Evolutionary conservation across 148 eudicot genomes (phyloP), one percentile per base, ranked within the genome.

Genomic region (Simmondsia chinensis): DNA sequence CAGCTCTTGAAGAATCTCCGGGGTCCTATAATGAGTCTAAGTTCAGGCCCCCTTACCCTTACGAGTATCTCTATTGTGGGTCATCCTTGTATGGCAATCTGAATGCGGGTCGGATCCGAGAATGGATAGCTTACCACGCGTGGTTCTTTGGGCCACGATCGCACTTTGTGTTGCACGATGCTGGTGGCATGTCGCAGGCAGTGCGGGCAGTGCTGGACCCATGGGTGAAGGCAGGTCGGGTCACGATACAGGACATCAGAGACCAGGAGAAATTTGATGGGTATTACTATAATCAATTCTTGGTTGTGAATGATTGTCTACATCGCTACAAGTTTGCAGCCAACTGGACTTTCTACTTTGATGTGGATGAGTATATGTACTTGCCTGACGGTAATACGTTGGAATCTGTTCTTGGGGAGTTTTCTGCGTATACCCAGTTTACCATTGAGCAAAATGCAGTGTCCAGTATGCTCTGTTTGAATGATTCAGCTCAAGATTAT

Each of bases 391-490:
- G 65, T 19, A 45, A 25, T 9, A 16, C 37, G 2, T 48, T 71
- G 30, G 61, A 57, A 4, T 39, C 44, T 4, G 77, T 68, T 21
- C 33, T 71, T 52, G 46, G 57, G 7, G 77, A 54, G 41, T 64
- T 76, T 50, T 27, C 46, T 3, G 60, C 41, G 13, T 53, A 31
- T 49, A 63, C 80, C 1, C 84, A 78, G 61, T 70, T 78, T 18
- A 78, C 77, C 10, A 66, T 78, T 47, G 77, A 78, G 74, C 84
- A 78, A 38, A 70, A 73, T 64, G 48, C 84, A 5, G 74, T 78
- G 84, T 62, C 71, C 7, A 78, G 71, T 45, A 28, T 34, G 27
- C 77, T 78, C 25, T 78, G 84, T 40, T 43, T 78, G 43, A 71
- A 66, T 61, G 69, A 74, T 24, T 68, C 79, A 0, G 12, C 56